Evolutionary conservation across 164 flowering plant species (phyloP), one percentile per base, ranked within the genome.

Genomic region (Litsea cubeba): DNA sequence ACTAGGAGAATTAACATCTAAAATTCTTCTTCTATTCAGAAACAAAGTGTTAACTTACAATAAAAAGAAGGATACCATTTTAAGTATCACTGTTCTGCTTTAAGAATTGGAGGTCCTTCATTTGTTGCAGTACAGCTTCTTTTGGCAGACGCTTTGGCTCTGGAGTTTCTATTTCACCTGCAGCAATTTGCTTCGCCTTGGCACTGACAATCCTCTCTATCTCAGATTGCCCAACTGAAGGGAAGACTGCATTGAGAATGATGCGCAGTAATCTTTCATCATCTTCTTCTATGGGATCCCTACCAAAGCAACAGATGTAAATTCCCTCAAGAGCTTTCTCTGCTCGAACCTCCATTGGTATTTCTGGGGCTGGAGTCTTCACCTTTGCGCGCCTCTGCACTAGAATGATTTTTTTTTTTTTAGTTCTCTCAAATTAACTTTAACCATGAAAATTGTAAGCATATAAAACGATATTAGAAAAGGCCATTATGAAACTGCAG

Each of bases 321-420:
- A 93, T 87, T 5, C 90, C 97, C 68, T 93, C 97, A 58, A 93
- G 87, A 50, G 99, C 93, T 81, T 95, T 95, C 85, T 90, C 97
- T 1, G 82, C 97, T 74, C 97, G 85, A 72, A 83, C 26, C 76
- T 82, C 91, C 95, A 95, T 91, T 20, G 97, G 93, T 51, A 95
- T 86, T 30, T 46, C 81, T 5, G 97, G 91, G 2, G 83, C 69
- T 2, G 83, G 77, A 28, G 72, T 82, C 23, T 81, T 90, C 62
- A 82, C 32, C 80, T 88, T 91, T 60, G 87, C 76, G 49, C 95
- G 82, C 71, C 86, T 90, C 99, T 95, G 87, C 81, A 85, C 10
- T 30, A 62, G 28, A 65, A 71, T 28, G 35, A 22, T 60, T 35
- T 26, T 28, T 32, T 12, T 12, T 30, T 54, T 3, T 14, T 15